Base-by-base conservation (phyloP, 176 grass and related monocot species). In the Triticum urartu region DNA sequence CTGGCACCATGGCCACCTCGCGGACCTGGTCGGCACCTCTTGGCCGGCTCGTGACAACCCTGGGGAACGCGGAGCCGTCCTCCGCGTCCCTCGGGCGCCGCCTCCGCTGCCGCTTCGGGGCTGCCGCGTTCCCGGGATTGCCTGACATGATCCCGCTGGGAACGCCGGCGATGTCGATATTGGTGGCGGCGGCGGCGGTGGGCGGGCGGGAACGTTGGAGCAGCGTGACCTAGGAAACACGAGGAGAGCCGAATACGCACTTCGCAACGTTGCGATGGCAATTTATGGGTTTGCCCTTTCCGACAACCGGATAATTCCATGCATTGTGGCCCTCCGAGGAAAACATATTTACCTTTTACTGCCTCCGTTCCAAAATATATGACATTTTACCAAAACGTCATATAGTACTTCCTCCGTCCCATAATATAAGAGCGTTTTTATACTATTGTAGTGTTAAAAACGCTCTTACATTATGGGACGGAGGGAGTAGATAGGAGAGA, bases 51-150 rank as follows among this genome's bases (percentile, higher is more conserved):
- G 77, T 68, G 80, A 63, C 72, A 40, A 7, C 75, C 67, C 83
- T 68, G 61, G 75, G 56, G 64, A 92, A 72, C 71, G 70, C 35
- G 17, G 81, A 72, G 21, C 65, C 81, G 10, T 67, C 86, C 77
- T 79, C 89, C 68, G 67, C 72, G 9, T 58, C 90, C 72, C 82
- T 92, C 39, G 66, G 80, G 50, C 35, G 50, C 22, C 81, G 36
- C 86, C 79, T 48, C 12, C 89, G 74, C 24, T 64, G 88, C 32
- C 83, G 32, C 84, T 91, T 90, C 45, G 75, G 60, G 68, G 73
- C 68, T 15, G 75, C 63, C 39, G 30, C 28, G 45, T 68, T 32
- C 18, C 59, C 25, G 30, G 66, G 56, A 28, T 72, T 84, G 12
- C 72, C 83, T n/a, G 81, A 80, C 88, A 81, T 89, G 75, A 63